Conservation (phyloP, 2,329 filamentous ascomycete genomes). For the Trichoderma atroviride region DNA sequence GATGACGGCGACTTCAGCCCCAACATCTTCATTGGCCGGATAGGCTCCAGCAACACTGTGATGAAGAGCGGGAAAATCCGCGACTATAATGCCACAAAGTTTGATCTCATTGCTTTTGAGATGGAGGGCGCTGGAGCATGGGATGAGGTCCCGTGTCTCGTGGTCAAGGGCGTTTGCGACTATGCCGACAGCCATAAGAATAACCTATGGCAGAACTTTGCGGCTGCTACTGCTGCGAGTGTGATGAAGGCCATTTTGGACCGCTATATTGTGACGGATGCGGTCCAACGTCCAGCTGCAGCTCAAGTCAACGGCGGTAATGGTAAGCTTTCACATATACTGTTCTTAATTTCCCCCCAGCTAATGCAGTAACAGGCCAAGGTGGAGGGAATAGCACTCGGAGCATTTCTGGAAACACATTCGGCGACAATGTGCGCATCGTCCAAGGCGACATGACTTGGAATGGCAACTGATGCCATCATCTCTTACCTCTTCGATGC, state of each 20-base stretch:
- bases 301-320: neutral
- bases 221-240: conserved; percentile 41
- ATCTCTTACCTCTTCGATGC: neutral
- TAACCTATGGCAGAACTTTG: conserved; percentile 42
- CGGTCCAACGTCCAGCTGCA: neutral
- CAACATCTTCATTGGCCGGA: conserved; percentile 43
- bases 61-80: conserved; percentile 43
- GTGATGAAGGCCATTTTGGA: conserved; percentile 35
- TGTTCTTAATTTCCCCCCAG: too few relatives aligned
- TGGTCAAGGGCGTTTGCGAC: conserved; percentile 44
- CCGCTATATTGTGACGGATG: conserved; percentile 16
- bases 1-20: conserved; percentile 29
- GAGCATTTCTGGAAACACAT: conserved; percentile 8
- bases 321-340: neutral
- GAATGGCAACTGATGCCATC: neutral
- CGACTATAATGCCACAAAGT: conserved; percentile 37
- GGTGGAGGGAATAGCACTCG: neutral
- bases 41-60: conserved; percentile 45
- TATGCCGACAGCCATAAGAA: conserved; percentile 46
- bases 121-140: conserved; percentile 39
- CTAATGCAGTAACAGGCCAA: neutral
- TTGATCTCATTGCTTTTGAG: conserved; percentile 38
- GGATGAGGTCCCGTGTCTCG: conserved; percentile 39
- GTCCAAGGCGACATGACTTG: conserved; percentile 2
- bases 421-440: conserved; percentile 7